Evolutionary conservation across 139 green algal species (phyloP), one percentile per base, ranked within the genome.

Genomic region (Nannochloris sp.): DNA sequence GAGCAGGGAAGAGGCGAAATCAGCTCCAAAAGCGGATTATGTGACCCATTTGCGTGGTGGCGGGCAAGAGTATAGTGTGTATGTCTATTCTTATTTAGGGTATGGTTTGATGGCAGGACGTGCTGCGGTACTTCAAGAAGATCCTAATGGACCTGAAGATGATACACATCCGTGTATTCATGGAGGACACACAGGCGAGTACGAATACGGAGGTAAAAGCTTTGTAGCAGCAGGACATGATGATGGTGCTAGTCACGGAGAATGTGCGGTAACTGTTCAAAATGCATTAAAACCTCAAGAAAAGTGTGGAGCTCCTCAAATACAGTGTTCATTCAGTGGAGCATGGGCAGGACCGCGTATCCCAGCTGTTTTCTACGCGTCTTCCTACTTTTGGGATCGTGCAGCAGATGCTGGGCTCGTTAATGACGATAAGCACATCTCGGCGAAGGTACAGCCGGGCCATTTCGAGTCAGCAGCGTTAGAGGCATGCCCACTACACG

Each of bases 91-190:
- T 64, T 97, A 98, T 70, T 76, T 99, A 35, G 92, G 92, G 8
- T 98, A 90, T 73, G 94, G 94, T 12, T 76, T 99, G 34, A 98
- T 98, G 93, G 94, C 94, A 3, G 93, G 75, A 2, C 76, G 94
- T 1, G 90, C 89, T 10, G 89, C 83, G n/a, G 76, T 97, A 23
- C 81, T 99, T 12, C 72, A 80, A 23, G 60, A 66, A 24, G 57
- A 31, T 5, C 53, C 42, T 2, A 61, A 27, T 12, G 55, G 67
- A 10, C 72, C 54, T 25, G 67, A 55, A 39, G 65, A 68, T 53
- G 70, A 70, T 31, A 57, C 65, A 8, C 85, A 91, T 71, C 82
- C 85, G 15, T 96, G 90, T 80, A 83, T 95, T 31, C 67, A 82
- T 2, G 68, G 57, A 36, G 86, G 81, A 38, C 74, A 79, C 72